Percentiles rank a stretch among this genome's conserved stretches.
Conservation (phyloP, 2,329 filamentous ascomycete species). For the Aureobasidium sp. region DNA sequence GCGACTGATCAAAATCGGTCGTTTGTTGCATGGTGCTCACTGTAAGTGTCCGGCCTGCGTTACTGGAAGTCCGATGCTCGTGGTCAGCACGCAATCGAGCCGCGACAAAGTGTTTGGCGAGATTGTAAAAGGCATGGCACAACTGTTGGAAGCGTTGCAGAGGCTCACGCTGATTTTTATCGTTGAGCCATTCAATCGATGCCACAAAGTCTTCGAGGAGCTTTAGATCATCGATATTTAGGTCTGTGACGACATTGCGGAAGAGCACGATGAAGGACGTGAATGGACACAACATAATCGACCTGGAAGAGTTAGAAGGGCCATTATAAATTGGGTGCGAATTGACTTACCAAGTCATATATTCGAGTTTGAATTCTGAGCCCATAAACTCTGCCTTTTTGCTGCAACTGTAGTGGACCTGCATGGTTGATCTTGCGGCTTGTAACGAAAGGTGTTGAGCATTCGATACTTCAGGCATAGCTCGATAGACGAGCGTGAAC, state of each 20-base stretch:
- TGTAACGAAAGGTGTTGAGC: neutral
- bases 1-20: neutral
- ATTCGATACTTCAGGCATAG: neutral
- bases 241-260: slow-evolving; percentile 21
- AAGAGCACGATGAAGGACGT: slow-evolving; percentile 54
- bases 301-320: neutral
- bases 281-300: slow-evolving; percentile 46
- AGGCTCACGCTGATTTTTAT: neutral
- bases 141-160: slow-evolving; percentile 15
- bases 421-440: slow-evolving; percentile 7
- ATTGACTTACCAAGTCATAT: neutral
- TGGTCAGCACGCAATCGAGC: slow-evolving; percentile 1
- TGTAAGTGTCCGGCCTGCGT: neutral
- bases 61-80: neutral
- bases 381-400: neutral
- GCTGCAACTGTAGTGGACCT: neutral
- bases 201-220: slow-evolving; percentile 19
- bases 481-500: slow-evolving; percentile 10
- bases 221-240: slow-evolving; percentile 16
- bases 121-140: slow-evolving; percentile 19
- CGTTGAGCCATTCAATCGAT: slow-evolving; percentile 12
- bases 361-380: neutral
- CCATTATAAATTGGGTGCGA: accelerated
- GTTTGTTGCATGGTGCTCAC: neutral
- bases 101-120: slow-evolving; percentile 17